These are phyloP conservation scores for Auricularia cornea DNA, from an alignment of 768 basidiomycete genomes.

Conservation along the genomic window DNA sequence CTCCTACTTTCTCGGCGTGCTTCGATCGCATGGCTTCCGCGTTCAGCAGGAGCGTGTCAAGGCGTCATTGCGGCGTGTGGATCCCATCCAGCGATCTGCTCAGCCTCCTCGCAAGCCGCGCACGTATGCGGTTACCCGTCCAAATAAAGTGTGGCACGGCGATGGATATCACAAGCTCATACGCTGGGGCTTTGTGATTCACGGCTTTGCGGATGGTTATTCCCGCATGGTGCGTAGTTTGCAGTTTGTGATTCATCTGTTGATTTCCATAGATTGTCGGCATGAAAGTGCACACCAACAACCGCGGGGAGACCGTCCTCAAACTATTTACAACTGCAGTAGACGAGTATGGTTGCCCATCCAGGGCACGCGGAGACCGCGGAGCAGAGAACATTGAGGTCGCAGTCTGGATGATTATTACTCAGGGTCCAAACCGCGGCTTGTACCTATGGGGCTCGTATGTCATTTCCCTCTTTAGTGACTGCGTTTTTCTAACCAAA, in stretches of 20 bases:
- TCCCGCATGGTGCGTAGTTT: conserved; percentile 1
- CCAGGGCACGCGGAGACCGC: background rate
- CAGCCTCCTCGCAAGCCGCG: background rate
- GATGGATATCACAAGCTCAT: conserved; percentile 10
- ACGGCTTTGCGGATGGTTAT: conserved; percentile 9
- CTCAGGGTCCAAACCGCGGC: background rate
- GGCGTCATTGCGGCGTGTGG: background rate
- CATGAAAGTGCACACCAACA: background rate
- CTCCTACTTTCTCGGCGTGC: background rate
- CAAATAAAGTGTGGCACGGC: conserved; percentile 10
- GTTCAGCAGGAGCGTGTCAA: background rate
- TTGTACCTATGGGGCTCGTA: background rate
- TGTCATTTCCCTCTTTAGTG: background rate
- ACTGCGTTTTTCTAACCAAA: background rate
- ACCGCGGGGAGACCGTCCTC: background rate
- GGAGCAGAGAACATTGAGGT: background rate
- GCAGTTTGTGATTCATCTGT: background rate
- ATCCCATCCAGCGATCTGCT: background rate
- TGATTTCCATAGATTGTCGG: background rate
- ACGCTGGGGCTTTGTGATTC: conserved; percentile 7
- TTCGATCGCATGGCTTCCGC: background rate
- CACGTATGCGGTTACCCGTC: background rate
- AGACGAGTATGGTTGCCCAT: background rate
- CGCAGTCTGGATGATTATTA: background rate
- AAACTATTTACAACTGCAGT: background rate